phyloP scores from a whole-genome alignment of 441 rosid genomes.

The Erysimum cheiri region DNA sequence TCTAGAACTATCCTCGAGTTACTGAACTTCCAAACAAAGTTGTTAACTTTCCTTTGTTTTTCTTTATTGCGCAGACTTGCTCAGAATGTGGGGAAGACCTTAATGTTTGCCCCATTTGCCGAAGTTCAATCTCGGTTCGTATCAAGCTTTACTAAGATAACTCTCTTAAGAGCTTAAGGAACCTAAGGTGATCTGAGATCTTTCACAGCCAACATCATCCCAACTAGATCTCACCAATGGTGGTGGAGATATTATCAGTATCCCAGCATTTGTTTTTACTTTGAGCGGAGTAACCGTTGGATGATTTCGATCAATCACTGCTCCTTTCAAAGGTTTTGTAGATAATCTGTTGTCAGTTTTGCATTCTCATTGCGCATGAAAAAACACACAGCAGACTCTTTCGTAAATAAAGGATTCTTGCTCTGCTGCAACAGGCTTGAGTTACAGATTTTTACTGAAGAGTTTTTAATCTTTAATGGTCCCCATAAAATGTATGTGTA shows the following conservation, averaged over 20 bases:
- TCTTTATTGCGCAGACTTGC: slow-evolving; percentile 64
- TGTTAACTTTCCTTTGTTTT: not conserved
- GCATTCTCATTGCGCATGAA: slow-evolving; percentile 23
- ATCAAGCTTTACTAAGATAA: slow-evolving; percentile 74
- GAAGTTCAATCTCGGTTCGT: slow-evolving; percentile 67
- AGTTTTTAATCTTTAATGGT: slow-evolving; percentile 7
- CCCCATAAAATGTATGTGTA: slow-evolving; percentile 9
- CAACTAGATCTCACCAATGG: slow-evolving; percentile 25
- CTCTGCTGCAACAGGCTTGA: not conserved
- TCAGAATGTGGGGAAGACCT: slow-evolving; percentile 87
- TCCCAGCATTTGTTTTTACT: slow-evolving; percentile 24
- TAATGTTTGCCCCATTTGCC: slow-evolving; percentile 81
- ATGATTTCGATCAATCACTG: slow-evolving; percentile 12
- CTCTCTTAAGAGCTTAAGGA: slow-evolving; percentile 22
- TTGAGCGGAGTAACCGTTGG: not conserved
- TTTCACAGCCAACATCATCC: slow-evolving; percentile 5
- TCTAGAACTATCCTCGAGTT: slow-evolving; percentile 6
- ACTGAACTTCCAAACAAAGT: slow-evolving; percentile 19
- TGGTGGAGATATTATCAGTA: slow-evolving; percentile 26
- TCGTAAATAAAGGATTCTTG: slow-evolving; percentile 13
- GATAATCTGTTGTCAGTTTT: slow-evolving; percentile 31
- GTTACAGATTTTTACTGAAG: slow-evolving; percentile 15
- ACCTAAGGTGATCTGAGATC: slow-evolving; percentile 20
- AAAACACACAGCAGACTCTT: slow-evolving; percentile 5
- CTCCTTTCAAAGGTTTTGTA: slow-evolving; percentile 26